These are phyloP conservation scores for Colletotrichum tropicicola DNA, from an alignment of 2,329 filamentous ascomycete genomes.

Conservation along the genomic window DNA sequence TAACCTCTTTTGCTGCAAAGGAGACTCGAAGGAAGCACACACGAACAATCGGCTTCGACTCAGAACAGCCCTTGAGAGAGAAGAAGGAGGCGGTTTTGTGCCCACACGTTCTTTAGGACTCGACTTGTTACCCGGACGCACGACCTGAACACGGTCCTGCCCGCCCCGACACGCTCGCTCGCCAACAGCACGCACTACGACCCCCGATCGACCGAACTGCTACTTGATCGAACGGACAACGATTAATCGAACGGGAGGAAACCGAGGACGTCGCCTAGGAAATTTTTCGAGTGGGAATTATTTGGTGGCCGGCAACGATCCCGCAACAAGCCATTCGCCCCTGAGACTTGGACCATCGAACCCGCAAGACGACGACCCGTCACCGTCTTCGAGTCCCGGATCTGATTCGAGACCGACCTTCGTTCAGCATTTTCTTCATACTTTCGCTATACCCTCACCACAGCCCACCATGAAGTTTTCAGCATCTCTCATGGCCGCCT, in stretches of 20 bases:
- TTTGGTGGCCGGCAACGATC: neutral
- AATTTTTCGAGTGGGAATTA: conserved; percentile 1
- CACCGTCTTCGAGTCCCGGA: conserved; percentile 12
- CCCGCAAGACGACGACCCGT: neutral
- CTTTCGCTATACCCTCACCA: conserved; percentile 10
- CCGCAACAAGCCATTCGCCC: neutral
- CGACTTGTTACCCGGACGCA: conserved; percentile 23
- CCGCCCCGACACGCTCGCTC: conserved; percentile 25
- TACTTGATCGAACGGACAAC: conserved; percentile 3
- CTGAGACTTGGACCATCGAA: neutral
- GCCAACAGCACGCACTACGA: neutral
- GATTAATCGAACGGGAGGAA: neutral
- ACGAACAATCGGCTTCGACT: neutral
- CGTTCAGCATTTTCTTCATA: neutral
- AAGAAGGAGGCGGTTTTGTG: conserved; percentile 7
- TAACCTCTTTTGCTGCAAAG: conserved; percentile 23
- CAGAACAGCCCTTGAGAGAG: neutral
- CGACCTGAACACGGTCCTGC: conserved; percentile 10
- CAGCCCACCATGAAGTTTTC: conserved; percentile 23
- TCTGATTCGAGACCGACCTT: conserved; percentile 6
- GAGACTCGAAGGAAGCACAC: neutral
- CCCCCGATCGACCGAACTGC: conserved; percentile 13
- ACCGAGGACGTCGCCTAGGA: neutral
- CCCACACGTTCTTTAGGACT: conserved; percentile 28
- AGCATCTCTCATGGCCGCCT: conserved; percentile 20